Percentiles rank a stretch among this genome's conserved stretches.
Conservation (phyloP, 352 stramenopile species). For the Poterioochromonas sp. region DNA sequence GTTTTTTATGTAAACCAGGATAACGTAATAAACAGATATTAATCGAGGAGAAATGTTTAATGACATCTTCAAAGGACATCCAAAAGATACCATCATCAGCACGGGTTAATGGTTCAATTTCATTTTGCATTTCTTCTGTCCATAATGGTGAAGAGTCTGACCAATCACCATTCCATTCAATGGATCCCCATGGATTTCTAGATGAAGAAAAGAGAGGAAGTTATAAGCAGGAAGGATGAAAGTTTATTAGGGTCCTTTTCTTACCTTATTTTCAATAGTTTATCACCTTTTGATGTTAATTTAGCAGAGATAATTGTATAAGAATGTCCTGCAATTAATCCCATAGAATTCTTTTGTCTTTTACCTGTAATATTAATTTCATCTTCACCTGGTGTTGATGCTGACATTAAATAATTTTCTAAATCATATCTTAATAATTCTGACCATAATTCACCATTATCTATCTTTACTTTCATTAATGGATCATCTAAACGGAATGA, state of each 20-base stretch:
- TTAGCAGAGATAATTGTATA: conserved; percentile 33
- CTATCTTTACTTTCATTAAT: neutral
- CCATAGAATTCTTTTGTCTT: conserved; percentile 31
- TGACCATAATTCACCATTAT: conserved; percentile 6
- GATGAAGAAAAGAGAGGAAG: too few relatives aligned
- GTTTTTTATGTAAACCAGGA: conserved; percentile 13
- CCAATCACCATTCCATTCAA: conserved; percentile 45
- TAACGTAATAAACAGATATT: conserved; percentile 33
- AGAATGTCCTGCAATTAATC: conserved; percentile 37
- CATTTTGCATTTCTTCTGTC: conserved; percentile 37
- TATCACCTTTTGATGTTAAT: neutral
- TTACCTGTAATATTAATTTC: conserved; percentile 19
- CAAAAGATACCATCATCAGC: conserved; percentile 39
- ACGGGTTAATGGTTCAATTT: neutral
- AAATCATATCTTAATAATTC: conserved; percentile 22
- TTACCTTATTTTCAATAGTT: conserved; percentile 14
- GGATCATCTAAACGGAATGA: neutral
- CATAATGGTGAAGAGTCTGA: conserved; percentile 22
- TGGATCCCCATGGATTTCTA: conserved; percentile 38
- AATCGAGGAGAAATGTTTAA: conserved; percentile 33
- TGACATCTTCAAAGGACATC: conserved; percentile 41
- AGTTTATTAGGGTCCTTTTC: too few relatives aligned
- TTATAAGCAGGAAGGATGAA: too few relatives aligned
- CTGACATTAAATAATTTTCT: conserved; percentile 37
- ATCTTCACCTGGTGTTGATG: conserved; percentile 39